Evolutionary conservation across 2,329 filamentous ascomycete species (phyloP), one percentile per base, ranked within the genome.

Genomic region (Thelonectria olida): DNA sequence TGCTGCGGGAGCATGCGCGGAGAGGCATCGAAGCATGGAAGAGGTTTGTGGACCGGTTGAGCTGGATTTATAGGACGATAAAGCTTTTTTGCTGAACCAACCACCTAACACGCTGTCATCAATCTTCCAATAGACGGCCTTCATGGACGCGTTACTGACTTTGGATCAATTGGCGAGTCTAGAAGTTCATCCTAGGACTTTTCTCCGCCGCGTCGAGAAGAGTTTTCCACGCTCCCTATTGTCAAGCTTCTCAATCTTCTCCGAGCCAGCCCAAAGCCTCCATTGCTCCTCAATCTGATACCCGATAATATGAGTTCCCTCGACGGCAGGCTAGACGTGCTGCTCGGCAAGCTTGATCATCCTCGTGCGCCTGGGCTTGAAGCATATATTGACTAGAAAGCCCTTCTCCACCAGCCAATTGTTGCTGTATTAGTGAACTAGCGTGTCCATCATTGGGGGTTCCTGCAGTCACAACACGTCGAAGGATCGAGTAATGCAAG

Each of bases 381-480:
- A 80, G 61, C 78, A 80, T 76, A 80, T 79, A 31, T 80, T 78
- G 28, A 80, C 58, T 54, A 80, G 52, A 1, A 79, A 71, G 0
- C 77, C 77, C 55, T 72, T 75, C 6, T 63, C n/a, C n/a, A n/a
- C n/a, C n/a, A n/a, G n/a, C n/a, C n/a, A n/a, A n/a, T n/a, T n/a
- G n/a, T n/a, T n/a, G n/a, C n/a, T n/a, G n/a, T n/a, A n/a, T n/a
- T n/a, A n/a, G n/a, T n/a, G n/a, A n/a, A n/a, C n/a, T n/a, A n/a
- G n/a, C n/a, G n/a, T n/a, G n/a, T n/a, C n/a, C n/a, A n/a, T n/a
- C n/a, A n/a, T n/a, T n/a, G n/a, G n/a, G n/a, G n/a, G n/a, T n/a
- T n/a, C n/a, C n/a, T n/a, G n/a, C n/a, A n/a, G n/a, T n/a, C n/a
- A n/a, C n/a, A n/a, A n/a, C n/a, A n/a, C n/a, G n/a, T n/a, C n/a